phyloP scores from a whole-genome alignment of 352 stramenopile species.

The Globisporangium radiosum region DNA sequence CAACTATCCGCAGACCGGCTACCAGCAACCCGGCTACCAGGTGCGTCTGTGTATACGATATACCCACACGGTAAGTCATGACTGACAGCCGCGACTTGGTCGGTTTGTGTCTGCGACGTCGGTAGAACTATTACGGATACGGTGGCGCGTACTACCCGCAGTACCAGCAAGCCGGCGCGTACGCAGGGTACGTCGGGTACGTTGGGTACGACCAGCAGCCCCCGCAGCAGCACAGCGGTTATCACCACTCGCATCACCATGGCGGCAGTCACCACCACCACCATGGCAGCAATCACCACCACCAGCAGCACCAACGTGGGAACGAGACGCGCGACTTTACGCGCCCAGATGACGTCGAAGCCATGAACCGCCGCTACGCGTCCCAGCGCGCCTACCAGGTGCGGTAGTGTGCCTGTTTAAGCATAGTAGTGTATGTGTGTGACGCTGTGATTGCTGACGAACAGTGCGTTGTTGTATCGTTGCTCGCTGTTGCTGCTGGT shows the following conservation, averaged over 20 bases:
- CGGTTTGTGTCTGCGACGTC: not conserved
- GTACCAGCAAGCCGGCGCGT: conserved; percentile 31
- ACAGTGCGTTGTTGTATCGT: too few relatives aligned
- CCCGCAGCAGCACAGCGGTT: conserved; percentile 15
- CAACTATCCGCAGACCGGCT: conserved; percentile 27
- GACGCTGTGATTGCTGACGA: not conserved
- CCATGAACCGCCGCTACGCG: conserved; percentile 74
- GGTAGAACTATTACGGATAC: conserved; percentile 61
- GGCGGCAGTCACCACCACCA: conserved; percentile 23
- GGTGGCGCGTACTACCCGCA: conserved; percentile 51
- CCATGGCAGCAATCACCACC: conserved; percentile 20
- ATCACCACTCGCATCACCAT: conserved; percentile 11
- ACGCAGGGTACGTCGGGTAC: conserved; percentile 41
- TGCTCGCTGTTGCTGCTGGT: too few relatives aligned
- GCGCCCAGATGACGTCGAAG: conserved; percentile 58
- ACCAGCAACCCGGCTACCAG: conserved; percentile 13
- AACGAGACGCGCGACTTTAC: conserved; percentile 67
- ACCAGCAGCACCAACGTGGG: conserved; percentile 21
- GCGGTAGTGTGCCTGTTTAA: not conserved
- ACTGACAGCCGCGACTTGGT: not conserved
- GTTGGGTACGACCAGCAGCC: conserved; percentile 40
- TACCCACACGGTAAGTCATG: not conserved
- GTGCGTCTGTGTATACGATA: not conserved
- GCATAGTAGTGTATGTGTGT: conserved; percentile 6
- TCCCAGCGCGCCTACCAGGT: conserved; percentile 78